Percentiles rank a stretch among this genome's conserved stretches.
Conservation (phyloP, 2,329 filamentous ascomycete genomes). For the Diaporthe sp. region DNA sequence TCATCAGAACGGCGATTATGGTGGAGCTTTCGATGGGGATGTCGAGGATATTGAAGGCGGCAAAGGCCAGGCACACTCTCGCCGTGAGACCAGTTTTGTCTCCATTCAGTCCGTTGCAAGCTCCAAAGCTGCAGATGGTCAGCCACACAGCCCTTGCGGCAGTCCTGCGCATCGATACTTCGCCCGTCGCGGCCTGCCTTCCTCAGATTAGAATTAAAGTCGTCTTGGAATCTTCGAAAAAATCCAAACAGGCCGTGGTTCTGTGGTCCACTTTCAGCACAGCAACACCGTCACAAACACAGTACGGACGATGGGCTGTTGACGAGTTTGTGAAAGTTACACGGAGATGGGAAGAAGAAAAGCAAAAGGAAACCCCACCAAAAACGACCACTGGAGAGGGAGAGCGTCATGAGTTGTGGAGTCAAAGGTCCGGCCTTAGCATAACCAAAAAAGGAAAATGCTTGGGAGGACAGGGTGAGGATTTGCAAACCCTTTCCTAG, state of each 20-base stretch:
- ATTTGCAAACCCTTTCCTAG: background rate
- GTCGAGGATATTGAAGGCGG: background rate
- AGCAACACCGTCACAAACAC: too few relatives aligned
- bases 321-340: background rate
- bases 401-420: background rate
- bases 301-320: too few relatives aligned
- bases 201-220: background rate
- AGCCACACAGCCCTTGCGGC: background rate
- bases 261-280: background rate
- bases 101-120: background rate
- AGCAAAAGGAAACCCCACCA: background rate
- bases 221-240: background rate
- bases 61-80: too few relatives aligned
- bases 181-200: background rate
- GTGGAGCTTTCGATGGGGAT: background rate
- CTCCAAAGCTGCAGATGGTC: background rate
- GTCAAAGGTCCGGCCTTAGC: too few relatives aligned
- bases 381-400: too few relatives aligned
- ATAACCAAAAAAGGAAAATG: background rate
- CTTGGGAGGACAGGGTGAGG: background rate
- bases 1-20: background rate
- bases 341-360: too few relatives aligned
- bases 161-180: background rate
- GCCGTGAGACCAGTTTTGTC: background rate
- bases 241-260: accelerated